A percentile compares a stretch with the other conserved stretches of the same genome.
Evolutionary conservation across 495 filamentous ascomycete genomes (phyloP).

Genomic region (Aspergillus wentii): DNA sequence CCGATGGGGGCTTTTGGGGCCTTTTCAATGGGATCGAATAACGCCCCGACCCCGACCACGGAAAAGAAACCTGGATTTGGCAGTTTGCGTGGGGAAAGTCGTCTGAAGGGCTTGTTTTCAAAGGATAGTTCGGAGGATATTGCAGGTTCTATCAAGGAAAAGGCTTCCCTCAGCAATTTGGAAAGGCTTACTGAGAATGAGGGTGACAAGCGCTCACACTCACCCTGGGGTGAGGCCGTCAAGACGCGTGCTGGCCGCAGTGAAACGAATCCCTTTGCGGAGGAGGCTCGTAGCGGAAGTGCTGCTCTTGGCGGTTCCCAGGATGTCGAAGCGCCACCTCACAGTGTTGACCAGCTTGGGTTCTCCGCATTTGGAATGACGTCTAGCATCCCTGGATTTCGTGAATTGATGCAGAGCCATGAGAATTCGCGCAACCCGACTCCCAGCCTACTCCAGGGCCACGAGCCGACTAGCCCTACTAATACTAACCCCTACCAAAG

Average conservation of each 20-base stretch:
- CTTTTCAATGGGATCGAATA: constrained; percentile 58
- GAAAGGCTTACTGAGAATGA: constrained; percentile 51
- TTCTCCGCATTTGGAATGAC: constrained; percentile 77
- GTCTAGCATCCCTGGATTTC: constrained; percentile 61
- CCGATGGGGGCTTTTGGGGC: constrained; percentile 85
- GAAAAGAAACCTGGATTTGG: constrained; percentile 70
- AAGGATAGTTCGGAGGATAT: constrained; percentile 71
- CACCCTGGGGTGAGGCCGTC: constrained; percentile 49
- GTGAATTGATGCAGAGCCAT: constrained; percentile 54
- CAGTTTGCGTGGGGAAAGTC: constrained; percentile 68
- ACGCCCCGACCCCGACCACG: constrained; percentile 44
- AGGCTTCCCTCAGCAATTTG: constrained; percentile 46
- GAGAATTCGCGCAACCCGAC: constrained; percentile 56
- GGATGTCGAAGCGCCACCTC: constrained; percentile 61
- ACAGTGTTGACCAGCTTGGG: constrained; percentile 49
- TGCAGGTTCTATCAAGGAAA: constrained; percentile 46
- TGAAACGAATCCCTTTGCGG: constrained; percentile 79
- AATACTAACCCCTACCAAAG: constrained; percentile 98
- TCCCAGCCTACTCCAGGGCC: constrained; percentile 47
- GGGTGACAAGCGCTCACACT: constrained; percentile 36
- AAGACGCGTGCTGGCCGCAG: constrained; percentile 52
- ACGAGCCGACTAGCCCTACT: constrained; percentile 80
- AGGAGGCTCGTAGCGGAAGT: constrained; percentile 64
- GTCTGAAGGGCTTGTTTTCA: constrained; percentile 76
- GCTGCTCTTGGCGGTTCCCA: constrained; percentile 74